A percentile compares a stretch with the other conserved stretches of the same genome.
phyloP scores from a whole-genome alignment of 2,329 filamentous ascomycete species.

The Fusarium avenaceum region DNA sequence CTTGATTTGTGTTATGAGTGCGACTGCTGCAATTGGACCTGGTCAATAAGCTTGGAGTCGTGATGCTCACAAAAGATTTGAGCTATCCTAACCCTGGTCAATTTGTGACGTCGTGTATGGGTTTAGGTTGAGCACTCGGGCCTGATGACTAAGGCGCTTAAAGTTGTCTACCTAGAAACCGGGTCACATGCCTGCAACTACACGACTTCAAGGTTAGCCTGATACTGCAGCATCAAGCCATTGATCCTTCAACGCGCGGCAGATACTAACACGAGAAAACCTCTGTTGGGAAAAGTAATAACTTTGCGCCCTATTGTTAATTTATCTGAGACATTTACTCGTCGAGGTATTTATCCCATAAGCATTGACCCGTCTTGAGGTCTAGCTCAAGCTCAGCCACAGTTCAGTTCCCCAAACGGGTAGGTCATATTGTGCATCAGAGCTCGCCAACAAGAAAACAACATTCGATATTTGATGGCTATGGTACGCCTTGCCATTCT shows the following conservation, averaged over 20 bases:
- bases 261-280: neutral
- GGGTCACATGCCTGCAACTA: constrained; percentile 20
- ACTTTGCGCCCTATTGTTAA: neutral
- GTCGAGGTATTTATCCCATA: neutral
- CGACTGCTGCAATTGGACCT: constrained; percentile 30
- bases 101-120: constrained; percentile 38
- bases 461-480: constrained; percentile 37
- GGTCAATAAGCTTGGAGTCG: constrained; percentile 12
- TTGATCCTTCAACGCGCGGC: neutral
- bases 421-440: constrained; percentile 25
- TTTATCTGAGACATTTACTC: neutral
- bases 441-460: constrained; percentile 17
- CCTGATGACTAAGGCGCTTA: constrained; percentile 34
- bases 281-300: neutral
- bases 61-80: constrained; percentile 40
- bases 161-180: constrained; percentile 12
- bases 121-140: neutral
- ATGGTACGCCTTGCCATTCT: constrained; percentile 23
- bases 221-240: neutral
- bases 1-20: constrained; percentile 10
- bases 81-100: constrained; percentile 15
- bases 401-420: constrained; percentile 29
- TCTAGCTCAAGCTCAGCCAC: constrained; percentile 37
- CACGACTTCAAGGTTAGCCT: constrained; percentile 1
- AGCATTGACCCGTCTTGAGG: constrained; percentile 8